These are phyloP conservation scores for Pleochaeta shiraiana DNA, from an alignment of 2,329 filamentous ascomycete species.

Conservation along the genomic window DNA sequence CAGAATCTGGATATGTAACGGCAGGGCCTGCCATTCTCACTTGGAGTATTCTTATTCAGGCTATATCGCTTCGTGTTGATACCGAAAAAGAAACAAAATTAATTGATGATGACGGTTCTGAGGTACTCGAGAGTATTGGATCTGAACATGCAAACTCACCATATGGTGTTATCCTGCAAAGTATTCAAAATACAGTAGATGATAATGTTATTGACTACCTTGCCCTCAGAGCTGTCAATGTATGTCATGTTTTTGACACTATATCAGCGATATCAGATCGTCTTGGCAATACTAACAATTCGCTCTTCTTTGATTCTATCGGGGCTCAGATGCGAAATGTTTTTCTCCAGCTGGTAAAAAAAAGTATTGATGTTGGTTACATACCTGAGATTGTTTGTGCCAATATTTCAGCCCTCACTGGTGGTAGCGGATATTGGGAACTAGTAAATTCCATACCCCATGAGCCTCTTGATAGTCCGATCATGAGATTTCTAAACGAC, in stretches of 20 bases:
- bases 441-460: constrained; percentile 17
- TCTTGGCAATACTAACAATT: constrained; percentile 19
- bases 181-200: constrained; percentile 19
- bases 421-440: constrained; percentile 17
- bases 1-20: constrained; percentile 31
- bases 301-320: constrained; percentile 20
- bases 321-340: constrained; percentile 20
- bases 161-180: constrained; percentile 25
- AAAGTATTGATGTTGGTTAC: constrained; percentile 17
- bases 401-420: constrained; percentile 15
- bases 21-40: constrained; percentile 57
- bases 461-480: constrained; percentile 26
- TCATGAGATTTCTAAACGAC: constrained; percentile 20
- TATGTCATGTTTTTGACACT: constrained; percentile 26
- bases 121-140: neutral
- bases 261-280: constrained; percentile 23
- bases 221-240: constrained; percentile 24
- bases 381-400: constrained; percentile 18
- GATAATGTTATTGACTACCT: constrained; percentile 25
- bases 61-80: constrained; percentile 30
- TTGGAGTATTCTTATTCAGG: constrained; percentile 58
- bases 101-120: neutral
- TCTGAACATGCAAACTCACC: neutral
- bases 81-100: neutral
- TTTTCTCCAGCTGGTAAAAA: constrained; percentile 18